These are phyloP conservation scores for Starmerella stellata DNA, from an alignment of 805 yeast genomes.

Conservation along the genomic window DNA sequence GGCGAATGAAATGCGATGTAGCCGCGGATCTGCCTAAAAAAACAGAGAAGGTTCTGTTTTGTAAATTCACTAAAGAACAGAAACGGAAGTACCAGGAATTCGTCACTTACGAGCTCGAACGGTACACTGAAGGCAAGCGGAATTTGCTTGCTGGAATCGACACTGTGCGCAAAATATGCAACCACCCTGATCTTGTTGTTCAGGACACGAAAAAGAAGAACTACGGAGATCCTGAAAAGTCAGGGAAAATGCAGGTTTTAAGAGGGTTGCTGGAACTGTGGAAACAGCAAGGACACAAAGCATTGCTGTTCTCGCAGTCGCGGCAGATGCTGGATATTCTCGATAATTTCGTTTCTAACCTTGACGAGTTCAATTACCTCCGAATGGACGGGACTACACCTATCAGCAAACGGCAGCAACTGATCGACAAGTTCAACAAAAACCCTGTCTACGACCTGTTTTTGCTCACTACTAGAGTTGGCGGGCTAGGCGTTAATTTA, in stretches of 20 bases:
- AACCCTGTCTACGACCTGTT: conserved; percentile 44
- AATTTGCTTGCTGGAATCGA: conserved; percentile 83
- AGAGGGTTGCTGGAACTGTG: conserved; percentile 56
- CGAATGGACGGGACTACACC: conserved; percentile 93
- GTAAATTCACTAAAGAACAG: conserved; percentile 64
- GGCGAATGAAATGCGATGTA: conserved; percentile 83
- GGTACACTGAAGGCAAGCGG: conserved; percentile 56
- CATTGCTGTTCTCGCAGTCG: conserved; percentile 79
- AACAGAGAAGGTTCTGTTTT: conserved; percentile 83
- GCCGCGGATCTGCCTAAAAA: conserved; percentile 89
- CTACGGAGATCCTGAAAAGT: conserved; percentile 32
- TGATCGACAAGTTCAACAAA: conserved; percentile 67
- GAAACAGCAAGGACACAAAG: conserved; percentile 59
- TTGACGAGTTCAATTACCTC: conserved; percentile 32
- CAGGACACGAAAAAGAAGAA: conserved; percentile 25
- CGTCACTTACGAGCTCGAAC: conserved; percentile 46
- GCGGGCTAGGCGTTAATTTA: conserved; percentile 83
- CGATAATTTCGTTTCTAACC: conserved; percentile 40
- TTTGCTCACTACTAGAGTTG: conserved; percentile 80
- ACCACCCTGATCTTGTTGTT: conserved; percentile 76
- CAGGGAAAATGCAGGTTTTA: conserved; percentile 86
- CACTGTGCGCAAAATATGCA: conserved; percentile 75
- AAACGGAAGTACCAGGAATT: conserved; percentile 56
- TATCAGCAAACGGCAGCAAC: conserved; percentile 50
- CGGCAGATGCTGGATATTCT: conserved; percentile 83